Evolutionary conservation across 176 grass and related monocot genomes (phyloP).

Genomic region (Raddia guianensis): DNA sequence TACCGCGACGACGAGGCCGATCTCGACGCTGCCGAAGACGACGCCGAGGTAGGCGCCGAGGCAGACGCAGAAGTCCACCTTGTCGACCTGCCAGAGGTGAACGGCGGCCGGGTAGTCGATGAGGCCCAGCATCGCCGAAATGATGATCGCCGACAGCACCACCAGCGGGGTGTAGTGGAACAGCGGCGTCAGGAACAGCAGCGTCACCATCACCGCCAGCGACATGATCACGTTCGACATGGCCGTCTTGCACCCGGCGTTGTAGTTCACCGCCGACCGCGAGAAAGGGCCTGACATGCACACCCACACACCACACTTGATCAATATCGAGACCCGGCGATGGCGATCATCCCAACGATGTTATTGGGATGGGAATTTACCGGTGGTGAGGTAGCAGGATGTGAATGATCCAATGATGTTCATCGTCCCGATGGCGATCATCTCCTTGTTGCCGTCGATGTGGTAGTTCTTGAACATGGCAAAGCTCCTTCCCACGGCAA

Average conservation of each 20-base stretch:
- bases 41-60: conserved; percentile 84
- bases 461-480: conserved; percentile 99
- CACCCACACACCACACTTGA: not conserved
- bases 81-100: conserved; percentile 94
- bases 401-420: conserved; percentile 87
- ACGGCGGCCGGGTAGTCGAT: conserved; percentile 78
- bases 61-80: conserved; percentile 96
- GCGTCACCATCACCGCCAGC: conserved; percentile 77
- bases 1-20: conserved; percentile 72
- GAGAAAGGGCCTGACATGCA: conserved; percentile 66
- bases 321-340: too few species aligned
- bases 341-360: too few species aligned
- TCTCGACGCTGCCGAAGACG: conserved; percentile 89
- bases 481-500: conserved; percentile 90
- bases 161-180: conserved; percentile 98
- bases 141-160: conserved; percentile 94
- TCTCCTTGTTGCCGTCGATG: conserved; percentile 99
- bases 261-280: conserved; percentile 90
- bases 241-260: conserved; percentile 94
- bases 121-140: conserved; percentile 84
- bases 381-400: conserved; percentile 94
- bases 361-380: conserved; percentile 12
- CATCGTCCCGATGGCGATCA: conserved; percentile 92
- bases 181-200: conserved; percentile 87
- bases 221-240: conserved; percentile 97